These are phyloP conservation scores for Cladophialophora exuberans DNA, from an alignment of 2,329 filamentous ascomycete genomes.

Conservation along the genomic window DNA sequence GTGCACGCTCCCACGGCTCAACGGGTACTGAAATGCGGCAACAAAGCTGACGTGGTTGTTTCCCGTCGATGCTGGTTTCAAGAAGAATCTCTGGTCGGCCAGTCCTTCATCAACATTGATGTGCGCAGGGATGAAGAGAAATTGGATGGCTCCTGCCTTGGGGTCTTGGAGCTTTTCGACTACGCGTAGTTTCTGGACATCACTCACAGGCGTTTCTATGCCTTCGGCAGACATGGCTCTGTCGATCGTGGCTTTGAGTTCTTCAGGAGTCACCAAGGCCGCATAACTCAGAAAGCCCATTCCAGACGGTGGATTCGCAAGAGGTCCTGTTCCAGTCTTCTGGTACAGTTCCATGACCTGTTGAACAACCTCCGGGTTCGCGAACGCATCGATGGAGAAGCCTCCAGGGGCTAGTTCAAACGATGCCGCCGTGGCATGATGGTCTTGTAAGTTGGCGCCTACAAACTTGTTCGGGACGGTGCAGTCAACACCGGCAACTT, in stretches of 20 bases:
- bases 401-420: constrained; percentile 13
- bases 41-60: constrained; percentile 17
- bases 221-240: neutral
- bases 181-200: neutral
- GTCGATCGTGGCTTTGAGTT: constrained; percentile 13
- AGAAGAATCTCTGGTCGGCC: constrained; percentile 9
- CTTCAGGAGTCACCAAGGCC: neutral
- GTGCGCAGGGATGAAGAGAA: constrained; percentile 14
- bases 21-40: constrained; percentile 42
- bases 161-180: constrained; percentile 7
- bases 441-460: constrained; percentile 66
- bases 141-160: constrained; percentile 7
- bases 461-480: constrained; percentile 63
- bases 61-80: neutral
- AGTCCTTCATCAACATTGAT: constrained; percentile 8
- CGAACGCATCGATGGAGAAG: constrained; percentile 13
- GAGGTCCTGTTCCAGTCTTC: constrained; percentile 5
- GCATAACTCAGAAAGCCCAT: constrained; percentile 16
- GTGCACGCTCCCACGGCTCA: constrained; percentile 54
- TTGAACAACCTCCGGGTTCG: constrained; percentile 8
- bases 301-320: constrained; percentile 9
- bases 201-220: neutral
- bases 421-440: constrained; percentile 34
- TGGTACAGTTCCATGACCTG: constrained; percentile 12
- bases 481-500: constrained; percentile 55